Evolutionary conservation across 768 basidiomycete species (phyloP).

Genomic region (Collybiopsis luxurians): DNA sequence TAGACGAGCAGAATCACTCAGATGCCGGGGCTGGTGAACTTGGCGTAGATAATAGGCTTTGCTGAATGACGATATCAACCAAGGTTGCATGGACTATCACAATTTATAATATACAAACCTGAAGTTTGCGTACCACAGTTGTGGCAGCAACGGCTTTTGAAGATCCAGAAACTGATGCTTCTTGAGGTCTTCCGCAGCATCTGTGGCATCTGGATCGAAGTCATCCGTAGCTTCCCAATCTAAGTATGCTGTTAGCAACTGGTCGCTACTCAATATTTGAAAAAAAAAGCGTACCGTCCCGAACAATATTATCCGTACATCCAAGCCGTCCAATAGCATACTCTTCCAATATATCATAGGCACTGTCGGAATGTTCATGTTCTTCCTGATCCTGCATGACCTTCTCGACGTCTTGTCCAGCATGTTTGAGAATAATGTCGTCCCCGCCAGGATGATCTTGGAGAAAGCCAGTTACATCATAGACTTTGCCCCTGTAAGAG

Average conservation of each 20-base stretch:
- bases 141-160: slow-evolving; percentile 74
- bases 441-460: slow-evolving; percentile 94
- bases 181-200: slow-evolving; percentile 75
- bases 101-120: no score
- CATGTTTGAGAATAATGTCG: slow-evolving; percentile 80
- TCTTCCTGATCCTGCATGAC: slow-evolving; percentile 79
- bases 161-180: slow-evolving; percentile 93
- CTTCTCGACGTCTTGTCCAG: slow-evolving; percentile 77
- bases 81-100: no score
- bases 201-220: slow-evolving; percentile 90
- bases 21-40: slow-evolving; percentile 93
- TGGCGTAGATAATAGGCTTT: slow-evolving; percentile 96
- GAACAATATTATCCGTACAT: slow-evolving; percentile 66
- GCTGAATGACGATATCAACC: no score
- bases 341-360: slow-evolving; percentile 90
- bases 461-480: slow-evolving; percentile 84
- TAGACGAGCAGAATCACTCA: slow-evolving; percentile 78
- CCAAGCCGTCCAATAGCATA: slow-evolving; percentile 85
- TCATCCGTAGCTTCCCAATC: slow-evolving; percentile 91
- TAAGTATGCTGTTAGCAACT: slow-evolving; percentile 23
- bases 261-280: neutral
- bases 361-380: slow-evolving; percentile 89
- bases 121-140: slow-evolving; percentile 87
- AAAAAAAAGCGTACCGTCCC: slow-evolving; percentile 58
- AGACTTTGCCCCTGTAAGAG: slow-evolving; percentile 76